Base-by-base conservation (phyloP, 768 basidiomycete genomes). In the Russula sp. region DNA sequence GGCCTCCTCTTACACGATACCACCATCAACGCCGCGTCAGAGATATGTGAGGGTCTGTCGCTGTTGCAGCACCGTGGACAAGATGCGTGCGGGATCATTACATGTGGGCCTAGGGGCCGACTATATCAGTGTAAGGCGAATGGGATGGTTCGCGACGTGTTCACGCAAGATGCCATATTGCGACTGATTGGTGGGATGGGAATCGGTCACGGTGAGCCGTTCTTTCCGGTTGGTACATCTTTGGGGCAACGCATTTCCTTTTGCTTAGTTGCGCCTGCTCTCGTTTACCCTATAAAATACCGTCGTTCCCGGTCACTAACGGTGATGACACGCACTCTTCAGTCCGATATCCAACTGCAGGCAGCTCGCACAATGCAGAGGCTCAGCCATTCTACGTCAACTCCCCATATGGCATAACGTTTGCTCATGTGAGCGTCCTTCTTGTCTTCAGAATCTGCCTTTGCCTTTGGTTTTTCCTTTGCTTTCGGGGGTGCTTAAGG, bases 381-480 rank as follows among this genome's bases (percentile, higher is more conserved):
- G 95, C 97, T 9, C 97, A 99, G 73, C 97, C 97, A 1, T 99
- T 99, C 81, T 99, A 99, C 74, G 97, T 99, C 71, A 99, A 99
- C 79, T 96, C 94, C n/a, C 97, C 97, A 3, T 99, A 98, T 75
- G 97, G 97, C 57, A 96, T 99, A 72, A 93, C 95, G 66, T 90
- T 99, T 73, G 97, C 92, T 22, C 96, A 99, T 80, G 96, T 95
- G 74, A 67, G 88, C 22, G 11, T 22, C n/a, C 1, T 22, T 18
- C 59, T 22, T 59, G 26, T 52, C 22, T 40, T 52, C 28, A 44
- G 30, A 40, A 61, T n/a, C n/a, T n/a, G n/a, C 34, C 13, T 36
- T 4, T 36, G 1, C 14, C n/a, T 11, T 14, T 8, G 7, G 18
- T 16, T 57, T 40, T 55, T 28, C 16, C 51, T 22, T 67, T 7